Evolutionary conservation across 2,329 filamentous ascomycete genomes (phyloP).

Genomic region (Pseudovirgaria hyperparasitica): DNA sequence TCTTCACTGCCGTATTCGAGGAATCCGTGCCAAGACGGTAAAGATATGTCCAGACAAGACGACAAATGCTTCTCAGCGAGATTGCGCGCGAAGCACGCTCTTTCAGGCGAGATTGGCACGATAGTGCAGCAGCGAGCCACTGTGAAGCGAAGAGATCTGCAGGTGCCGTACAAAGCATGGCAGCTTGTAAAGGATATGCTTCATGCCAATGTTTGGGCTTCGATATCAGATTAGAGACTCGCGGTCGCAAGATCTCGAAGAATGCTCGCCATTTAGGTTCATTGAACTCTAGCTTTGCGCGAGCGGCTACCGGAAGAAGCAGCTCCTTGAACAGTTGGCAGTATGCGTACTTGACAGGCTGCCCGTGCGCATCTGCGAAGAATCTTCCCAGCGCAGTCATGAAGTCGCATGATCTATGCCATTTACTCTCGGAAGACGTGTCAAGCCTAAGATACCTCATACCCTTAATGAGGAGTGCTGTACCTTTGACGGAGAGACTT

Average conservation of each 20-base stretch:
- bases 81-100: conserved; percentile 67
- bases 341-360: conserved; percentile 84
- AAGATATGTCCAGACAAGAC: conserved; percentile 87
- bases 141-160: conserved; percentile 72
- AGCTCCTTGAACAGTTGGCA: conserved; percentile 84
- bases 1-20: conserved; percentile 53
- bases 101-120: conserved; percentile 69
- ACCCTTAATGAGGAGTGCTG: conserved; percentile 65
- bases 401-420: conserved; percentile 82
- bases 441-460: conserved; percentile 83
- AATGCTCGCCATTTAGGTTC: conserved; percentile 80
- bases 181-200: conserved; percentile 77
- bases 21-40: conserved; percentile 65
- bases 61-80: conserved; percentile 79
- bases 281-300: conserved; percentile 63
- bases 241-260: conserved; percentile 62
- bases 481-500: conserved; percentile 58
- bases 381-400: conserved; percentile 69
- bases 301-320: conserved; percentile 74
- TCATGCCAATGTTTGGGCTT: conserved; percentile 89
- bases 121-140: conserved; percentile 72
- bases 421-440: conserved; percentile 58
- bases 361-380: conserved; percentile 76
- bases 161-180: conserved; percentile 77
- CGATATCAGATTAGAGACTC: conserved; percentile 69